Evolutionary conservation across 495 filamentous ascomycete genomes (phyloP), one percentile per base, ranked within the genome.

Genomic region (Daldinia loculata): DNA sequence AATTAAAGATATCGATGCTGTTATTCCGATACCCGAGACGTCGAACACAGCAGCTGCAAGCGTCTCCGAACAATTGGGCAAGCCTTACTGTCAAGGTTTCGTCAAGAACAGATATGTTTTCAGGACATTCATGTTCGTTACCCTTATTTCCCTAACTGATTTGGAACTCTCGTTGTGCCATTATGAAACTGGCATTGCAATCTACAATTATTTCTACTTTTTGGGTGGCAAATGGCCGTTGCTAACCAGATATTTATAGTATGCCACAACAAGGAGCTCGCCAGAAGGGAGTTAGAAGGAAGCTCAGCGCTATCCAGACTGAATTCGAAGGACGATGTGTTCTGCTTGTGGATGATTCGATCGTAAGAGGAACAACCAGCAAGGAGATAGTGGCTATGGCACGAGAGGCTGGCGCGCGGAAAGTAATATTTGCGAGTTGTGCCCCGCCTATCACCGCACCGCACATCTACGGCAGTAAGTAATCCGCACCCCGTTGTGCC

Each of bases 41-140:
- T 90, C 89, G 0, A 95, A 94, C 60, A 96, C 92, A 0, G 92
- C 93, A 4, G 95, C 95, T 0, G 88, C 91, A 7, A 88, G 88
- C 51, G 89, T 98, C 7, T 90, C 96, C 15, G 88, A 91, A 74
- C 84, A 86, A 39, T 82, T 98, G 30, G 86, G 90, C 67, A 95
- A 91, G 67, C 92, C 92, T 2, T 96, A 93, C 77, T 91, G 62
- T 24, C 59, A 93, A 71, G 92, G 87, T 11, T 94, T 97, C 70
- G 90, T 97, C 65, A 98, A 97, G 86, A 98, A 98, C 80, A 89
- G 95, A 56, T 98, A 98, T 78, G 92, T 98, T 55, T 96, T 94
- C 85, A 90, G 95, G 38, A 97, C 95, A 0, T 98, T 97, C 78
- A 97, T 98, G 77, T 61, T 24, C 2, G 71, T 63, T 45, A 15